phyloP scores from a whole-genome alignment of 108 stramenopile genomes.

The Fistulifera pelliculosa region DNA sequence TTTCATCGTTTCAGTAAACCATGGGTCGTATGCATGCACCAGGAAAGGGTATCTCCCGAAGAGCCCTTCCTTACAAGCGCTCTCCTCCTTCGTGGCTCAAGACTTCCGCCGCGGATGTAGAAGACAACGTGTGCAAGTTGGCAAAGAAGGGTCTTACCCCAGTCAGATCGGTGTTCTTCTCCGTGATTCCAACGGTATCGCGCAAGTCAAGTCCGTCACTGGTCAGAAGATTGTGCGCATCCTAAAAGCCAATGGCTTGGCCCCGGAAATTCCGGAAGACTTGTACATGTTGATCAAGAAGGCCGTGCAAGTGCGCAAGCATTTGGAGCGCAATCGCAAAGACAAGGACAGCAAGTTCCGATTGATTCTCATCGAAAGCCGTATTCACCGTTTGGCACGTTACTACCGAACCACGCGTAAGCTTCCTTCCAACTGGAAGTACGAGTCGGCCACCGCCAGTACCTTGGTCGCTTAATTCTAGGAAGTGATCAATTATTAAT shows the following conservation, averaged over 20 bases:
- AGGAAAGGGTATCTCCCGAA: conserved; percentile 99
- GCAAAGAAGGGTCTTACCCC: conserved; percentile 99
- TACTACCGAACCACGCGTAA: conserved; percentile 99
- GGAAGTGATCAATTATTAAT: too few relatives aligned
- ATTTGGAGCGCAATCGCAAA: conserved; percentile 98
- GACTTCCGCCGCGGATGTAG: conserved; percentile 84
- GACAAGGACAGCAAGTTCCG: conserved; percentile 99
- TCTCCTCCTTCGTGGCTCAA: conserved; percentile 98
- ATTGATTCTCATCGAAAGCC: conserved; percentile 98
- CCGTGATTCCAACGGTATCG: conserved; percentile 95
- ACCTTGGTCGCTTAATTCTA: conserved; percentile 94
- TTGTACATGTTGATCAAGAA: conserved; percentile 99
- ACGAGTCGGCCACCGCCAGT: conserved; percentile 96
- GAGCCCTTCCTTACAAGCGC: conserved; percentile 98
- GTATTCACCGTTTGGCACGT: conserved; percentile 97
- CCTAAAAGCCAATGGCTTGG: conserved; percentile 98
- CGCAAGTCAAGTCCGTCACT: conserved; percentile 94
- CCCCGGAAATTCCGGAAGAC: conserved; percentile 99
- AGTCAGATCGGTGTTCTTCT: conserved; percentile 99
- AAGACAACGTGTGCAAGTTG: conserved; percentile 96
- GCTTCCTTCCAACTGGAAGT: conserved; percentile 99
- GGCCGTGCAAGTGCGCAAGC: conserved; percentile 99
- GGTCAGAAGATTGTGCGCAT: conserved; percentile 99
- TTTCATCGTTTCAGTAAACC: conserved; percentile 9
- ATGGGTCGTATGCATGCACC: conserved; percentile 96